Evolutionary conservation across 345 rosid genomes (phyloP).

Genomic region (Salix brachista): DNA sequence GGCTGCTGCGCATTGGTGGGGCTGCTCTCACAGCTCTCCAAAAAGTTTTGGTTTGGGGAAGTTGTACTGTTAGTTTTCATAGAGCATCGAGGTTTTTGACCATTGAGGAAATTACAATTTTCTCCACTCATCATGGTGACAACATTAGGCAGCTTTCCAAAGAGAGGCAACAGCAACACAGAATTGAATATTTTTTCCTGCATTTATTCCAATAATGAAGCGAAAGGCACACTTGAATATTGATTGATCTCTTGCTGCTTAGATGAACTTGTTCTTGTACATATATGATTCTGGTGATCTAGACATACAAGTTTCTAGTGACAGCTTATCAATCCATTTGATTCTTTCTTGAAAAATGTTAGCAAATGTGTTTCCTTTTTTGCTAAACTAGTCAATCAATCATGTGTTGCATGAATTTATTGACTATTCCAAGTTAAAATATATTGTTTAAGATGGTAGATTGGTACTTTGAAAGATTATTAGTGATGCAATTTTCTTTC

Average conservation of each 20-base stretch:
- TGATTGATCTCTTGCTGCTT: neutral
- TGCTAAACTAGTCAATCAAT: too few relatives aligned
- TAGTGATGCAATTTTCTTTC: too few relatives aligned
- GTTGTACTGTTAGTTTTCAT: slow-evolving; percentile 9
- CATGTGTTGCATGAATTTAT: too few relatives aligned
- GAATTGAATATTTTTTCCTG: neutral
- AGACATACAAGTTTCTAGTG: neutral
- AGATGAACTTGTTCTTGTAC: neutral
- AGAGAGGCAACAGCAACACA: neutral
- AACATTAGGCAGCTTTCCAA: neutral
- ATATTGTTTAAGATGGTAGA: too few relatives aligned
- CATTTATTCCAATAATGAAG: neutral
- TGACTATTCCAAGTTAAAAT: too few relatives aligned
- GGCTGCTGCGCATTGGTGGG: neutral
- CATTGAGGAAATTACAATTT: neutral
- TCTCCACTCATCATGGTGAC: neutral
- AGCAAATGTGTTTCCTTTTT: too few relatives aligned
- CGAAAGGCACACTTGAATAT: neutral
- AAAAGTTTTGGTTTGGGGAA: slow-evolving; percentile 6
- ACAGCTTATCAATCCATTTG: too few relatives aligned
- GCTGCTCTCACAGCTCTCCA: slow-evolving; percentile 12
- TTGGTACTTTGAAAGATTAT: too few relatives aligned
- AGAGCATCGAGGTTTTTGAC: neutral
- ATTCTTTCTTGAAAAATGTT: too few relatives aligned
- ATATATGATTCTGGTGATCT: neutral